Percentiles rank a stretch among this genome's conserved stretches.
Evolutionary conservation across 106 monocot species (phyloP).

Genomic region (Allium cepa): DNA sequence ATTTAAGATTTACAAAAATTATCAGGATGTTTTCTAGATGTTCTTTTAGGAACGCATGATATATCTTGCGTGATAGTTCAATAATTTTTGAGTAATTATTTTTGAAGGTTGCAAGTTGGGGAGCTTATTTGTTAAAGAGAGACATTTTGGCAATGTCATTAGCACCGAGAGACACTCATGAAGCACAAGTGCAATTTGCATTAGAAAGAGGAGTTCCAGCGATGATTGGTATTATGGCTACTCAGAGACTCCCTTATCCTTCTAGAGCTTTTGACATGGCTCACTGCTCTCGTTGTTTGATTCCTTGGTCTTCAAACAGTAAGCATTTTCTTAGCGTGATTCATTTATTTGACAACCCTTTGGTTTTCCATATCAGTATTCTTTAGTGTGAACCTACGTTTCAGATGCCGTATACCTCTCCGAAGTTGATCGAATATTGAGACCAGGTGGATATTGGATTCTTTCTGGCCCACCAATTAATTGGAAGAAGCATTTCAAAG

Average conservation of each 20-base stretch:
- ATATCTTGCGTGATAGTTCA: not conserved
- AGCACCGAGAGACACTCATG: slow-evolving; percentile 59
- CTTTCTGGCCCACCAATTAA: slow-evolving; percentile 55
- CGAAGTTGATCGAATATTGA: slow-evolving; percentile 50
- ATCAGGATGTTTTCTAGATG: not conserved
- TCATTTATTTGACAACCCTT: not conserved
- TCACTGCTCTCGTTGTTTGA: slow-evolving; percentile 52
- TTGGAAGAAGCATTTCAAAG: slow-evolving; percentile 44
- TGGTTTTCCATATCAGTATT: not conserved
- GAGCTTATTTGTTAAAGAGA: slow-evolving; percentile 56
- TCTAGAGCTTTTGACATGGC: slow-evolving; percentile 53
- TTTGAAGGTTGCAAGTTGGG: slow-evolving; percentile 47
- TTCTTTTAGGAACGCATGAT: not conserved
- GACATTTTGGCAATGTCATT: slow-evolving; percentile 53
- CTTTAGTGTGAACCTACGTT: not conserved
- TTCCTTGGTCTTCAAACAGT: slow-evolving; percentile 42
- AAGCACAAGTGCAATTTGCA: slow-evolving; percentile 61
- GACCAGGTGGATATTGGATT: slow-evolving; percentile 59
- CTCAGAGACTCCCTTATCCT: slow-evolving; percentile 45
- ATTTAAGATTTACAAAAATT: no score
- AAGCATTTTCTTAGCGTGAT: not conserved
- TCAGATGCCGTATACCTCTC: slow-evolving; percentile 48
- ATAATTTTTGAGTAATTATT: not conserved
- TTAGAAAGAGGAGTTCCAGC: slow-evolving; percentile 62
- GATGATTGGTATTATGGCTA: slow-evolving; percentile 49